Percentiles rank a stretch among this genome's conserved stretches.
Conservation (phyloP, 768 basidiomycete species). For the Termitomyces sp. region DNA sequence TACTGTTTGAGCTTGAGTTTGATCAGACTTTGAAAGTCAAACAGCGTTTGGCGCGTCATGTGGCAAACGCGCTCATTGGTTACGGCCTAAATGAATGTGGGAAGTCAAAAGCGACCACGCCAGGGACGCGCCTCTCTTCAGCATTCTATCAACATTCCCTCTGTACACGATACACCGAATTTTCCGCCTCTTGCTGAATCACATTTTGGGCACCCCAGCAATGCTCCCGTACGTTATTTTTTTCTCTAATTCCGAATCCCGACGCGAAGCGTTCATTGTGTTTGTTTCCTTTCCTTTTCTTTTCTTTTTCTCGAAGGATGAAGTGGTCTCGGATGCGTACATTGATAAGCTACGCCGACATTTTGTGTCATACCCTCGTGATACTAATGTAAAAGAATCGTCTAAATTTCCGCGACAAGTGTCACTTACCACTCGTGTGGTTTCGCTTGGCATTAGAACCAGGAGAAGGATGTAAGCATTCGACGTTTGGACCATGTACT, state of each 20-base stretch:
- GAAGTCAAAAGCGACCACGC: conserved; percentile 9
- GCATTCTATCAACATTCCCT: background rate
- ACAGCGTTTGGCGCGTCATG: background rate
- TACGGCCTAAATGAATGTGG: conserved; percentile 9
- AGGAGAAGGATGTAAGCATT: conserved; percentile 31
- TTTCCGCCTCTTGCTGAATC: conserved; percentile 7
- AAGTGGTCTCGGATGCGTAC: conserved; percentile 27
- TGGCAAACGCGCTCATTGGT: background rate
- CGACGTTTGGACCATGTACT: background rate
- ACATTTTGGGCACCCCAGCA: conserved; percentile 7
- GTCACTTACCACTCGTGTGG: conserved; percentile 17
- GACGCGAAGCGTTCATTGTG: background rate
- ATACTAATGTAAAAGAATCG: conserved; percentile 24
- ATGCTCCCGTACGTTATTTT: conserved; percentile 9
- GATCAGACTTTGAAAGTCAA: background rate
- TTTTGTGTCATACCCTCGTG: conserved; percentile 24
- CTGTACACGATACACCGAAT: background rate
- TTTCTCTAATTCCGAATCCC: background rate
- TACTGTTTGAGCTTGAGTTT: background rate
- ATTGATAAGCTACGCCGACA: conserved; percentile 30
- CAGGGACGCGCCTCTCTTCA: background rate
- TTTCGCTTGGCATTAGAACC: conserved; percentile 33
- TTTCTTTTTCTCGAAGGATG: conserved; percentile 1
- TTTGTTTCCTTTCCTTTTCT: background rate
- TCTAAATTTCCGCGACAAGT: background rate